A percentile compares a stretch with the other conserved stretches of the same genome.
These are phyloP conservation scores for Acanthamoeba pearcei DNA, from an alignment of 208 protist species.

Conservation along the genomic window DNA sequence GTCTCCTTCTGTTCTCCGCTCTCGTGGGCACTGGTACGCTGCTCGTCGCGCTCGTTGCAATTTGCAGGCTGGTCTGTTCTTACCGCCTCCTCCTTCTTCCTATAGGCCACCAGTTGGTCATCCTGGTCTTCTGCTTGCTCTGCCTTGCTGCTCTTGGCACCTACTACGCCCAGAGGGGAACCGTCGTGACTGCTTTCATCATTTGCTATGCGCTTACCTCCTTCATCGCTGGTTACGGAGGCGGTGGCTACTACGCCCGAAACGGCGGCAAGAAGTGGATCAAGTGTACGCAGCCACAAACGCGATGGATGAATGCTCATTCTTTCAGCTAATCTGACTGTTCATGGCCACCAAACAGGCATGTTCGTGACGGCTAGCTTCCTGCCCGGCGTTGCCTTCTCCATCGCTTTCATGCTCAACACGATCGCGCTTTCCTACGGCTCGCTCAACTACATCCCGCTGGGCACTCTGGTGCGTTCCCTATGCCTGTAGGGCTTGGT, in stretches of 20 bases:
- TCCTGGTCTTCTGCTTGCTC: slow-evolving; percentile 67
- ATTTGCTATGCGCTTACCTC: slow-evolving; percentile 91
- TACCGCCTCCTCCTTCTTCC: background rate
- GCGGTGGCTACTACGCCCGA: slow-evolving; percentile 87
- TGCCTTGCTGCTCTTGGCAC: slow-evolving; percentile 36
- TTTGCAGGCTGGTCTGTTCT: background rate
- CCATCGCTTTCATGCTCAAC: slow-evolving; percentile 89
- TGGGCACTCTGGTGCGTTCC: slow-evolving; percentile 76
- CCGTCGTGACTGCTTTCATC: slow-evolving; percentile 87
- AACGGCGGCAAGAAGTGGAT: slow-evolving; percentile 84
- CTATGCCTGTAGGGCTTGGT: background rate
- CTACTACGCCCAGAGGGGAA: slow-evolving; percentile 79
- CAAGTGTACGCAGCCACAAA: slow-evolving; percentile 49
- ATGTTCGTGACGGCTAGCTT: slow-evolving; percentile 90
- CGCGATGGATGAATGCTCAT: too few species aligned
- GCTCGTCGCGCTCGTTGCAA: too few species aligned
- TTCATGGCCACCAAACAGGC: slow-evolving; percentile 56
- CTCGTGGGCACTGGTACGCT: slow-evolving; percentile 87
- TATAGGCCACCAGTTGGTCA: slow-evolving; percentile 60
- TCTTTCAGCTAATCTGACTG: background rate
- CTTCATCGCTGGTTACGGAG: slow-evolving; percentile 91
- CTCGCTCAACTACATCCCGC: slow-evolving; percentile 80
- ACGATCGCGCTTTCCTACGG: slow-evolving; percentile 90
- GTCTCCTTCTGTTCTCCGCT: slow-evolving; percentile 90
- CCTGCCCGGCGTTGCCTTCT: slow-evolving; percentile 86